These are phyloP conservation scores for Piper betle DNA, from an alignment of 164 flowering plant species.

Conservation along the genomic window DNA sequence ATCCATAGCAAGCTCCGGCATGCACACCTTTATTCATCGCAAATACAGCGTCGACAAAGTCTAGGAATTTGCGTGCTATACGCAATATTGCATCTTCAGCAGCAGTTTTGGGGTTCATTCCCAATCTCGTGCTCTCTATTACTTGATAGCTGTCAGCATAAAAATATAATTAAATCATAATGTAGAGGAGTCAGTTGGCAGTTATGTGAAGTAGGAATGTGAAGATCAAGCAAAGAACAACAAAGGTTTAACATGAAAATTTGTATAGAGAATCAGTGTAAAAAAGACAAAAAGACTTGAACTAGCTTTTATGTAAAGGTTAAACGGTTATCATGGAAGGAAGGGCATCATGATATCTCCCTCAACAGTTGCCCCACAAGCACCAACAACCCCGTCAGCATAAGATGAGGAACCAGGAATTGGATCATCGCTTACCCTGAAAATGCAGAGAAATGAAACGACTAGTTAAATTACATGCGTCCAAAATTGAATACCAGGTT, in stretches of 20 bases:
- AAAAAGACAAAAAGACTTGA: background rate
- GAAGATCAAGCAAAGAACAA: no score
- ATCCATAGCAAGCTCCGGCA: slow-evolving; percentile 94
- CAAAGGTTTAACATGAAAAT: no score
- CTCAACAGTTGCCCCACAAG: slow-evolving; percentile 97
- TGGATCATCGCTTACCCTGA: slow-evolving; percentile 97
- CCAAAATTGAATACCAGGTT: background rate
- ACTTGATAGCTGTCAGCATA: slow-evolving; percentile 61
- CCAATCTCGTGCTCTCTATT: slow-evolving; percentile 87
- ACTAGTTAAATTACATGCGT: background rate
- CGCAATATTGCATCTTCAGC: slow-evolving; percentile 73
- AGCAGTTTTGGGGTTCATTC: slow-evolving; percentile 71
- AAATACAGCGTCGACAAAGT: slow-evolving; percentile 84
- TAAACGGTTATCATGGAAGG: slow-evolving; percentile 63
- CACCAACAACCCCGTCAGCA: slow-evolving; percentile 87
- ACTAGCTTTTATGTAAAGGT: background rate
- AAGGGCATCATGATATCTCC: slow-evolving; percentile 99
- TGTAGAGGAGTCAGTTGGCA: no score
- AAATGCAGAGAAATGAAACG: background rate
- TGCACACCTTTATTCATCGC: slow-evolving; percentile 61
- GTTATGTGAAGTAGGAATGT: no score
- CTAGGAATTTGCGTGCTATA: slow-evolving; percentile 67
- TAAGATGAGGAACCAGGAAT: slow-evolving; percentile 94
- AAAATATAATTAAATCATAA: background rate
- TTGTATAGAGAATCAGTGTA: no score